A percentile compares a stretch with the other conserved stretches of the same genome.
phyloP scores from a whole-genome alignment of 164 flowering plant species.

The Tetracentron sinense region DNA sequence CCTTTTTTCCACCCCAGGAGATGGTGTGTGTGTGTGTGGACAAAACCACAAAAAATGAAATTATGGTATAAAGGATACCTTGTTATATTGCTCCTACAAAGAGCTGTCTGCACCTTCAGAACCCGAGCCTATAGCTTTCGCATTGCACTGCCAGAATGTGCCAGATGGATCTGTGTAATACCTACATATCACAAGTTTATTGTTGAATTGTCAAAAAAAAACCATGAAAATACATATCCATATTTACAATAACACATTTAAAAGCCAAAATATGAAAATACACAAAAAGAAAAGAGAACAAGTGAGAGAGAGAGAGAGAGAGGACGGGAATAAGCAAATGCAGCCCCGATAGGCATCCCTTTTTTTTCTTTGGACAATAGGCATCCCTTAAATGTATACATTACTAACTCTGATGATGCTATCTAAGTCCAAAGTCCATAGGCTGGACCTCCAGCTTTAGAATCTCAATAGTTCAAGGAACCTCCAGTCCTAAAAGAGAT shows the following conservation, averaged over 20 bases:
- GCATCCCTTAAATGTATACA: too few species aligned
- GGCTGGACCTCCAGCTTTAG: too few species aligned
- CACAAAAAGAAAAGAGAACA: too few species aligned
- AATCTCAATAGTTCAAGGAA: too few species aligned
- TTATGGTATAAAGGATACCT: too few species aligned
- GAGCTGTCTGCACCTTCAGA: constrained; percentile 99
- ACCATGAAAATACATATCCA: neutral
- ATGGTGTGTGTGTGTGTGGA: too few species aligned
- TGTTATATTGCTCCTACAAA: constrained; percentile 92
- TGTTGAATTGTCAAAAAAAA: neutral
- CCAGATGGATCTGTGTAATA: constrained; percentile 99
- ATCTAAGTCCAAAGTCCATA: too few species aligned
- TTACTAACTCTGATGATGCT: too few species aligned
- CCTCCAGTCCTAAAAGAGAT: too few species aligned
- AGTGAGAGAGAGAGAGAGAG: neutral
- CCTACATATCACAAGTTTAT: constrained; percentile 31
- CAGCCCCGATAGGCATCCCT: too few species aligned
- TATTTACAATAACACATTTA: neutral
- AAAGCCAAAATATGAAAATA: too few species aligned
- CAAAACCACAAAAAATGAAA: neutral
- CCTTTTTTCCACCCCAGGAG: neutral
- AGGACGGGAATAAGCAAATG: neutral
- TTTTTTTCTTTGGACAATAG: too few species aligned
- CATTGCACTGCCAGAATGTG: constrained; percentile 99
- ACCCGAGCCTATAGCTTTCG: constrained; percentile 98